phyloP scores from a whole-genome alignment of 2,329 filamentous ascomycete species.

The Venturia aucupariae region DNA sequence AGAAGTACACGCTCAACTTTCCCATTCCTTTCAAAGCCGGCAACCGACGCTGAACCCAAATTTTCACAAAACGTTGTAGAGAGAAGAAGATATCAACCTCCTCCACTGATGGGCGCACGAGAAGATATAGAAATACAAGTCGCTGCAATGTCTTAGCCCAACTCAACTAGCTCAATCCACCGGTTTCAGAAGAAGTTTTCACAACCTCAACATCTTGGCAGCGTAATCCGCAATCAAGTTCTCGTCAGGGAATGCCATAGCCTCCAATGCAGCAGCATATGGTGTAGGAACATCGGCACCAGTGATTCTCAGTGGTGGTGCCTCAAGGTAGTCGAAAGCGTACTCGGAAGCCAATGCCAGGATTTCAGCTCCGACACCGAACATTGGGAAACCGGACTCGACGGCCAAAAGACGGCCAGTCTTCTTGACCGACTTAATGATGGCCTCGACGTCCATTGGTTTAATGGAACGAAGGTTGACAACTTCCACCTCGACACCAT shows the following conservation, averaged over 20 bases:
- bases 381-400: conserved; percentile 93
- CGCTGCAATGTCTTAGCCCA: not conserved
- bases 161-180: not conserved
- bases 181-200: conserved; percentile 21
- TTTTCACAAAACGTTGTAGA: not conserved
- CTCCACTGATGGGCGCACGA: not conserved
- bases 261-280: conserved; percentile 85
- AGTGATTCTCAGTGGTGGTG: conserved; percentile 86
- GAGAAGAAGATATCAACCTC: not conserved
- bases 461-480: conserved; percentile 98
- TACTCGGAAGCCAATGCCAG: conserved; percentile 95
- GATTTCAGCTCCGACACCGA: conserved; percentile 86
- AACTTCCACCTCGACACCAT: conserved; percentile 90
- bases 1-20: not conserved
- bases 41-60: not conserved
- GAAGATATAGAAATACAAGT: conserved; percentile 8
- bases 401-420: conserved; percentile 84
- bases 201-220: conserved; percentile 79
- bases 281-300: conserved; percentile 96
- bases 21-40: not conserved
- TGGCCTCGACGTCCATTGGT: conserved; percentile 89
- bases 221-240: conserved; percentile 78
- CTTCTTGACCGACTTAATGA: conserved; percentile 98
- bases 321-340: conserved; percentile 93
- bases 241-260: conserved; percentile 91